Evolutionary conservation across 2,329 filamentous ascomycete species (phyloP).

Genomic region (Raffaelea ambrosiae): DNA sequence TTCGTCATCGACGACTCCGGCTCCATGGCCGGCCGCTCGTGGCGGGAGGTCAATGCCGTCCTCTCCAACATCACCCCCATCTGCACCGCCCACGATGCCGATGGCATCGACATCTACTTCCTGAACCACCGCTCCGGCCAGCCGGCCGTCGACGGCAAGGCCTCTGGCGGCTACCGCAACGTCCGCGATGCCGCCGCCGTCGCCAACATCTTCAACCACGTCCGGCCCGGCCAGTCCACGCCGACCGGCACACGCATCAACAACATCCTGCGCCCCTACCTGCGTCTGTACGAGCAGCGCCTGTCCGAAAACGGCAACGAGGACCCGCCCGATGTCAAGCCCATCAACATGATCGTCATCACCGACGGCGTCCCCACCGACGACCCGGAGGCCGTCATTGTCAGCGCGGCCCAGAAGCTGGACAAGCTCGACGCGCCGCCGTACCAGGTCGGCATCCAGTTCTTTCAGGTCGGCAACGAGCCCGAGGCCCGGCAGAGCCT

Average conservation of each 20-base stretch:
- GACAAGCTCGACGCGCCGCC: slow-evolving; percentile 60
- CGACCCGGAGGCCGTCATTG: slow-evolving; percentile 64
- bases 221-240: slow-evolving; percentile 59
- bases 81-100: slow-evolving; percentile 67
- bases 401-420: slow-evolving; percentile 59
- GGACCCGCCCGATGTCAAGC: slow-evolving; percentile 45
- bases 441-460: slow-evolving; percentile 86
- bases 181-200: slow-evolving; percentile 52
- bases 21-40: slow-evolving; percentile 71
- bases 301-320: slow-evolving; percentile 19
- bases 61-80: slow-evolving; percentile 71
- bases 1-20: slow-evolving; percentile 90
- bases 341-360: slow-evolving; percentile 85
- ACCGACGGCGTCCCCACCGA: slow-evolving; percentile 81
- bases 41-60: slow-evolving; percentile 65
- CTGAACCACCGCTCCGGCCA: slow-evolving; percentile 54
- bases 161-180: slow-evolving; percentile 51
- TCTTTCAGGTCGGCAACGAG: slow-evolving; percentile 87
- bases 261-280: slow-evolving; percentile 65
- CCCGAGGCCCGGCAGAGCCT: slow-evolving; percentile 55
- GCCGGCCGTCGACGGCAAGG: slow-evolving; percentile 25
- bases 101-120: slow-evolving; percentile 90
- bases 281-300: slow-evolving; percentile 40
- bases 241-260: slow-evolving; percentile 66
- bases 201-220: slow-evolving; percentile 58